A percentile compares a stretch with the other conserved stretches of the same genome.
These are phyloP conservation scores for Acanthamoeba pearcei DNA, from an alignment of 208 protist genomes.

Conservation along the genomic window DNA sequence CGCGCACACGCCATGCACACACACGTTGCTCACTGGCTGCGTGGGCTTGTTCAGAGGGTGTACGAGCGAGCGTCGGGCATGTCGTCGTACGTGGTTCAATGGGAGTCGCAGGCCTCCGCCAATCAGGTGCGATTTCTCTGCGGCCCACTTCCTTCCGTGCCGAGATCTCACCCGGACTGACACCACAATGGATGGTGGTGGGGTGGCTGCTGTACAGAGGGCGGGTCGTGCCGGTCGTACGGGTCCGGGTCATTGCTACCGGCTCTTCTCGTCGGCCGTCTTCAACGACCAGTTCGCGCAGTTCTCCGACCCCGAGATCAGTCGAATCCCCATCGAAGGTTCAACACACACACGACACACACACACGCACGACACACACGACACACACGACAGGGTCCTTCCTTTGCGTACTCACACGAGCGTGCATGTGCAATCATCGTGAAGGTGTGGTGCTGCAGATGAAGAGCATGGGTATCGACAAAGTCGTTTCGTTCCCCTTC, in stretches of 20 bases:
- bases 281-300: constrained; percentile 87
- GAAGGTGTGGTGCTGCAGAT: constrained; percentile 91
- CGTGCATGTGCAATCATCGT: constrained; percentile 89
- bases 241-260: constrained; percentile 93
- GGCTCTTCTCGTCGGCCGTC: constrained; percentile 91
- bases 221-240: constrained; percentile 92
- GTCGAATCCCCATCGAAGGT: constrained; percentile 88
- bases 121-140: constrained; percentile 93
- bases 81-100: constrained; percentile 86
- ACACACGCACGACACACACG: too few relatives aligned
- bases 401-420: constrained; percentile 92
- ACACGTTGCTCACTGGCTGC: neutral
- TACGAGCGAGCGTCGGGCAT: constrained; percentile 86
- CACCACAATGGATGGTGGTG: neutral
- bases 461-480: constrained; percentile 92
- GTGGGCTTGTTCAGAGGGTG: constrained; percentile 40
- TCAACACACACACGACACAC: neutral
- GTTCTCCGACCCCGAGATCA: constrained; percentile 90
- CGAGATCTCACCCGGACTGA: constrained; percentile 88
- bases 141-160: constrained; percentile 98
- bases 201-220: constrained; percentile 81
- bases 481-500: constrained; percentile 92
- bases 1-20: neutral
- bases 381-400: constrained; percentile 89
- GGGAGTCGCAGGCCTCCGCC: constrained; percentile 90